Evolutionary conservation across 2,329 filamentous ascomycete species (phyloP), one percentile per base, ranked within the genome.

Genomic region (Talaromyces amestolkiae): DNA sequence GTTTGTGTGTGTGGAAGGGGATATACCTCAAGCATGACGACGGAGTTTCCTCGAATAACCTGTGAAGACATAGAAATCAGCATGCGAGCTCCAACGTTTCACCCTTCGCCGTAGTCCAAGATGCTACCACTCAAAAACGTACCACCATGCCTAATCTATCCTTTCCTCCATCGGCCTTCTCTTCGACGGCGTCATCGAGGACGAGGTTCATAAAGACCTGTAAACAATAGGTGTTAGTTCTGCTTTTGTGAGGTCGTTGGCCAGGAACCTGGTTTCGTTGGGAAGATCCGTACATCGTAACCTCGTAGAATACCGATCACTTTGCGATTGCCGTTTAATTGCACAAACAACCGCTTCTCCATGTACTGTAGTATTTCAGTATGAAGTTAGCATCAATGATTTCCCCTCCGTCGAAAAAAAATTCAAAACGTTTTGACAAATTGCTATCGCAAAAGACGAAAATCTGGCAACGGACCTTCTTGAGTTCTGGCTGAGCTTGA

Each of bases 171-270:
- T 91, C 91, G 22, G 90, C 85, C 80, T 96, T 97, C 83, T 97
- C 93, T 79, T 99, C 95, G 56, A 97, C 88, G 22, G 95, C 94
- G 73, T 99, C 95, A 78, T 99, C 96, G 27, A 99, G 87, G 51
- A 99, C 95, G 76, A 99, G 93, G 82, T 99, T 99, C 75, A 99
- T 84, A 82, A 98, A 99, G 68, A 98, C 93, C 94, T 97, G 22
- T n/a, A 43, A 15, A 45, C 6, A 41, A 33, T 31, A n/a, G 3
- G 8, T 11, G 8, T 59, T 4, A 59, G 39, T 22, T 19, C 7
- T 9, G 19, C 31, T 1, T 19, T 49, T 39, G 58, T 6, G 45
- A 37, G 27, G 41, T 49, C 19, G 43, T 13, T 47, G 43, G 43
- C 10, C 10, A 33, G n/a, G 7, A 22, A 4, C 19, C 31, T 19